Evolutionary conservation across 139 green algal genomes (phyloP).

Genomic region (Choricystis sp.): DNA sequence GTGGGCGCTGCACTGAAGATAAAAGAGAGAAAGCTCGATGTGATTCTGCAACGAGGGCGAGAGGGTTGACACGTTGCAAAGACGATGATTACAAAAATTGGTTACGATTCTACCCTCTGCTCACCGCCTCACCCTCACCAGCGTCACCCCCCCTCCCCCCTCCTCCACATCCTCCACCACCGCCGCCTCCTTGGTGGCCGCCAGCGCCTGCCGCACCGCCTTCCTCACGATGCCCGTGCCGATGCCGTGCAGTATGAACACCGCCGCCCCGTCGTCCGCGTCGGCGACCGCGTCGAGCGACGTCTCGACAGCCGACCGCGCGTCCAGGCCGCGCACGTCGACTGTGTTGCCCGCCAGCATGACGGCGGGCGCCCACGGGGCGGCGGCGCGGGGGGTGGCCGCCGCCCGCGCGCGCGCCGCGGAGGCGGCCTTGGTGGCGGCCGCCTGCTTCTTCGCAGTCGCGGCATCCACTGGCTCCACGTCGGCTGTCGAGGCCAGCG

Average conservation of each 20-base stretch:
- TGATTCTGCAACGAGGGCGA: too few species aligned
- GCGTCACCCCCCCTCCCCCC: constrained; percentile 19
- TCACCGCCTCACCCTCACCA: constrained; percentile 1
- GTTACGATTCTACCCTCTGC: not conserved
- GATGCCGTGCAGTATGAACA: constrained; percentile 36
- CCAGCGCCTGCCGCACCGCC: constrained; percentile 15
- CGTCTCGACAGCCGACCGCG: too few species aligned
- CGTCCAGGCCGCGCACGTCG: constrained; percentile 20
- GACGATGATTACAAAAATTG: too few species aligned
- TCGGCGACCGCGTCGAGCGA: constrained; percentile 9
- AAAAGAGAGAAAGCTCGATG: not conserved
- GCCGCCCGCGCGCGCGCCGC: not conserved
- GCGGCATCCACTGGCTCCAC: not conserved
- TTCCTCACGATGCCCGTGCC: constrained; percentile 21
- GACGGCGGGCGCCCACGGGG: constrained; percentile 7
- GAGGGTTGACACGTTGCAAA: too few species aligned
- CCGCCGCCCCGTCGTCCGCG: not conserved
- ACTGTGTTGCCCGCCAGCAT: constrained; percentile 26
- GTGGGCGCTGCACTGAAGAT: too few species aligned
- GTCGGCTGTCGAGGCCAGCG: constrained; percentile 10
- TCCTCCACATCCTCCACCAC: constrained; percentile 11
- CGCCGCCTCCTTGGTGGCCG: constrained; percentile 1
- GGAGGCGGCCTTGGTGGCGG: not conserved
- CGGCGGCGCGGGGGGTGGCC: not conserved
- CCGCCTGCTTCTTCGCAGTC: not conserved